These are phyloP conservation scores for Leishmania tarentolae DNA, from an alignment of 208 protist genomes.

Conservation along the genomic window DNA sequence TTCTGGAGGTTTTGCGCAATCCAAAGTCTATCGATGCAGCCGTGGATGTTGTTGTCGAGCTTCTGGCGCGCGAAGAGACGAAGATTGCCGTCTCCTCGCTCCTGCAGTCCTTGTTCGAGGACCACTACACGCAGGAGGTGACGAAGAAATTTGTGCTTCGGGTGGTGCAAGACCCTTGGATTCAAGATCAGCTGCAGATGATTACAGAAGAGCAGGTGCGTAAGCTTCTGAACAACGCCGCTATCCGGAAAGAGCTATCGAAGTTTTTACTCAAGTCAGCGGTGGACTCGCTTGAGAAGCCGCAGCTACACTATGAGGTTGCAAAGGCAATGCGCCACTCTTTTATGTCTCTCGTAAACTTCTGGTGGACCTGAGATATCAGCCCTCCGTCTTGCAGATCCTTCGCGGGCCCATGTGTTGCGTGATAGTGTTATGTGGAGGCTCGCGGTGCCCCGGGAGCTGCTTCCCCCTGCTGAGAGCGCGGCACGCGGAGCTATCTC, in stretches of 20 bases:
- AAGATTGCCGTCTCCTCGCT: constrained; percentile 83
- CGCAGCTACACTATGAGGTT: constrained; percentile 62
- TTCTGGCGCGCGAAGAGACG: constrained; percentile 77
- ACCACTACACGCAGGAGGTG: constrained; percentile 91
- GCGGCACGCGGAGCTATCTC: too few relatives aligned
- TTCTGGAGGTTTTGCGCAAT: constrained; percentile 74
- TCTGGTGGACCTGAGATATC: constrained; percentile 39
- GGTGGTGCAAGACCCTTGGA: constrained; percentile 84
- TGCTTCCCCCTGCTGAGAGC: background rate
- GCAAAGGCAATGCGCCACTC: constrained; percentile 65
- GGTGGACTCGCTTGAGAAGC: constrained; percentile 47
- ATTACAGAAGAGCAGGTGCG: constrained; percentile 81
- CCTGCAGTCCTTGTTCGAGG: constrained; percentile 83
- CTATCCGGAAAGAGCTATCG: constrained; percentile 60
- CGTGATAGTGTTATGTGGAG: background rate
- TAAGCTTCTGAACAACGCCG: constrained; percentile 55
- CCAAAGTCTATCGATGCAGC: constrained; percentile 68
- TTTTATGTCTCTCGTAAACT: constrained; percentile 45
- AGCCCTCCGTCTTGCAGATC: background rate
- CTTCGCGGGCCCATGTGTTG: background rate
- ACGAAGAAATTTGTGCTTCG: constrained; percentile 91
- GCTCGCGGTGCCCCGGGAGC: background rate
- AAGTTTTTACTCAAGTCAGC: constrained; percentile 64
- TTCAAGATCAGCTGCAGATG: constrained; percentile 77
- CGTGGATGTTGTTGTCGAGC: constrained; percentile 54